Percentiles rank a stretch among this genome's conserved stretches.
Evolutionary conservation across 1,139 yeast species (phyloP).

Genomic region (Saccharomyces hybrid): DNA sequence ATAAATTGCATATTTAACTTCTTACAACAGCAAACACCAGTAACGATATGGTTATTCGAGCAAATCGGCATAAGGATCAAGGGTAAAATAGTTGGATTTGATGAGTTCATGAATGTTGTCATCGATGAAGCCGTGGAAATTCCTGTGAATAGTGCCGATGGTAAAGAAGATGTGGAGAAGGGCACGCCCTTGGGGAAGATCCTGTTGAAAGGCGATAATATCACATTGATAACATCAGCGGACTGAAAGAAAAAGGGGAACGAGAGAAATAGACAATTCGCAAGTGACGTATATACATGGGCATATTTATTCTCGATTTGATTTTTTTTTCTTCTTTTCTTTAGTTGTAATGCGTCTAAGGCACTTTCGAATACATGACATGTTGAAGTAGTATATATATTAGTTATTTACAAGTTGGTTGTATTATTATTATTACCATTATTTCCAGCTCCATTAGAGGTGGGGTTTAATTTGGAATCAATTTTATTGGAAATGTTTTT

Average conservation of each 20-base stretch:
- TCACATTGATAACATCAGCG: slow-evolving; percentile 59
- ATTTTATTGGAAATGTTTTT: background rate
- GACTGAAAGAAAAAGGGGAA: slow-evolving; percentile 5
- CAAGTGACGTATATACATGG: background rate
- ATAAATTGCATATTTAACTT: slow-evolving; percentile 83
- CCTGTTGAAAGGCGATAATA: slow-evolving; percentile 87
- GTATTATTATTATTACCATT: background rate
- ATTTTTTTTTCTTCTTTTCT: background rate
- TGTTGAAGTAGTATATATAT: background rate
- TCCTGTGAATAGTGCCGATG: slow-evolving; percentile 33
- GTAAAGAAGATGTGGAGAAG: slow-evolving; percentile 23
- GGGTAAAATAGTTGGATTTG: slow-evolving; percentile 85
- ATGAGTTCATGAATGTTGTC: slow-evolving; percentile 96
- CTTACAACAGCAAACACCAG: slow-evolving; percentile 72
- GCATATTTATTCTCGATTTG: background rate
- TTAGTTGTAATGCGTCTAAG: background rate
- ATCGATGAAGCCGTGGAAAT: slow-evolving; percentile 80
- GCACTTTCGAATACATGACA: background rate
- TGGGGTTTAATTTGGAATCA: background rate
- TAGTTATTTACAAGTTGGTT: background rate
- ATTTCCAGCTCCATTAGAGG: background rate
- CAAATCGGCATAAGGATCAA: slow-evolving; percentile 71
- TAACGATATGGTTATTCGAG: slow-evolving; percentile 82
- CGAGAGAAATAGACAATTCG: background rate
- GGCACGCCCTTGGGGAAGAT: slow-evolving; percentile 54